These are phyloP conservation scores for Malassezia japonica DNA, from an alignment of 1,284 basidiomycete genomes.

Conservation along the genomic window DNA sequence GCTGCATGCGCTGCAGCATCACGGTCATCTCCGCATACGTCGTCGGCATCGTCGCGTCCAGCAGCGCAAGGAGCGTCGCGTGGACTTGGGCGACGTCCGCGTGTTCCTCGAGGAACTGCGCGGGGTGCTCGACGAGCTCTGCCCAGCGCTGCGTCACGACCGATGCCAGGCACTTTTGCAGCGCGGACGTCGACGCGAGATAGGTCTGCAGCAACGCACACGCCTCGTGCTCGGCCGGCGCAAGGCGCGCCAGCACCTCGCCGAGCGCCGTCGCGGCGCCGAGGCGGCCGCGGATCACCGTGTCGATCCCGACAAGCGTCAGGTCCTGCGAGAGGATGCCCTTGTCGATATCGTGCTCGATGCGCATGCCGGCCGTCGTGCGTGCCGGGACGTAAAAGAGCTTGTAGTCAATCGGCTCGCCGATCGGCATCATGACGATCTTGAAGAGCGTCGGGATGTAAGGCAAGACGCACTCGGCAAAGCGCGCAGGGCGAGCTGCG, in stretches of 20 bases:
- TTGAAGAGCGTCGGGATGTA: conserved; percentile 52
- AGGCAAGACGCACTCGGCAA: conserved; percentile 29
- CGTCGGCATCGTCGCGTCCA: conserved; percentile 63
- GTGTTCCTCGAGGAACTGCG: conserved; percentile 20
- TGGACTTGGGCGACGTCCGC: conserved; percentile 51
- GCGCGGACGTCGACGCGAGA: conserved; percentile 74
- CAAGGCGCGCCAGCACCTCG: conserved; percentile 60
- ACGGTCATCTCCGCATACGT: conserved; percentile 88
- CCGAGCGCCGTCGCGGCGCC: conserved; percentile 73
- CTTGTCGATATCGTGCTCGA: conserved; percentile 86
- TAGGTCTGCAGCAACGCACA: conserved; percentile 65
- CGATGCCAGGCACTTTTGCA: conserved; percentile 76
- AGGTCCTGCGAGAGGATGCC: conserved; percentile 87
- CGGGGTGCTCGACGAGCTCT: conserved; percentile 23
- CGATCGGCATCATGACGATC: conserved; percentile 82
- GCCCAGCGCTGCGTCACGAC: conserved; percentile 92
- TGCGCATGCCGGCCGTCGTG: conserved; percentile 27
- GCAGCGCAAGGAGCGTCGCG: conserved; percentile 59
- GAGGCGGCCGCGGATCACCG: conserved; percentile 71
- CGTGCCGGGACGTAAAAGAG: conserved; percentile 61
- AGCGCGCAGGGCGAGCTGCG: conserved; percentile 14
- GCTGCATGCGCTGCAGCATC: conserved; percentile 67
- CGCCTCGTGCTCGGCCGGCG: conserved; percentile 18
- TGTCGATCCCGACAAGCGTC: conserved; percentile 68
- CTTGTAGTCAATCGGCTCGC: conserved; percentile 64